Percentiles rank a stretch among this genome's conserved stretches.
Evolutionary conservation across 768 basidiomycete species (phyloP).

Genomic region (Mycena galopus): DNA sequence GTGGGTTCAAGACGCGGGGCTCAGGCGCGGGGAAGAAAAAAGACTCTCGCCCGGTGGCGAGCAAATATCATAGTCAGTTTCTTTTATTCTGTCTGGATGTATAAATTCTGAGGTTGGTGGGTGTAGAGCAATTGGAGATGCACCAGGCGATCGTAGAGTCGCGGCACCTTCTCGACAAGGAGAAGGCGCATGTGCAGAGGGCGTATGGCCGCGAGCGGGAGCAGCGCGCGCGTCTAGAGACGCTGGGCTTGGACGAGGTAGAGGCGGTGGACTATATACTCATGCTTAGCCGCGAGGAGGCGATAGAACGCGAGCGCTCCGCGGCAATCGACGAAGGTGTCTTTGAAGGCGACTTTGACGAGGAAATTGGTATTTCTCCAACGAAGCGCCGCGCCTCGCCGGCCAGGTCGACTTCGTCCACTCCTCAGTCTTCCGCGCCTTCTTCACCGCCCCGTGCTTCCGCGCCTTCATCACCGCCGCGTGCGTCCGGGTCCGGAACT

Average conservation of each 20-base stretch:
- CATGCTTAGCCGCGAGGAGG: conserved; percentile 89
- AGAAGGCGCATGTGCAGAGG: conserved; percentile 53
- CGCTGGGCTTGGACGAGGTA: conserved; percentile 78
- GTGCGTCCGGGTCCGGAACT: conserved; percentile 31
- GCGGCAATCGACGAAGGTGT: conserved; percentile 63
- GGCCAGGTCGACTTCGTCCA: conserved; percentile 19
- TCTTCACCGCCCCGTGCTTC: conserved; percentile 41
- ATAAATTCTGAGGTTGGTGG: conserved; percentile 13
- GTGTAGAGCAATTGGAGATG: conserved; percentile 73
- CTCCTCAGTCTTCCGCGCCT: conserved; percentile 41
- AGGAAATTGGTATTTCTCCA: conserved; percentile 33
- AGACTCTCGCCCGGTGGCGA: conserved; percentile 43
- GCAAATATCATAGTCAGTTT: conserved; percentile 63
- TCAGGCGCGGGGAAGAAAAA: conserved; percentile 50
- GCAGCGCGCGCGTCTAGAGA: conserved; percentile 67
- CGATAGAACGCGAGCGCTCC: conserved; percentile 43
- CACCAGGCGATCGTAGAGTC: conserved; percentile 74
- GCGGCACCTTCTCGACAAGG: conserved; percentile 62
- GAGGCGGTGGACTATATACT: conserved; percentile 86
- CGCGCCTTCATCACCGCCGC: conserved; percentile 39
- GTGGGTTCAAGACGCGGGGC: conserved; percentile 48
- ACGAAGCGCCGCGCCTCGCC: conserved; percentile 1
- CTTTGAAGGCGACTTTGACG: conserved; percentile 69
- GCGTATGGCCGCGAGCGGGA: conserved; percentile 65
- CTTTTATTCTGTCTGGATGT: background rate